A percentile compares a stretch with the other conserved stretches of the same genome.
Conservation (phyloP, 176 grass and related monocot species). For the Aegilops bicornis region DNA sequence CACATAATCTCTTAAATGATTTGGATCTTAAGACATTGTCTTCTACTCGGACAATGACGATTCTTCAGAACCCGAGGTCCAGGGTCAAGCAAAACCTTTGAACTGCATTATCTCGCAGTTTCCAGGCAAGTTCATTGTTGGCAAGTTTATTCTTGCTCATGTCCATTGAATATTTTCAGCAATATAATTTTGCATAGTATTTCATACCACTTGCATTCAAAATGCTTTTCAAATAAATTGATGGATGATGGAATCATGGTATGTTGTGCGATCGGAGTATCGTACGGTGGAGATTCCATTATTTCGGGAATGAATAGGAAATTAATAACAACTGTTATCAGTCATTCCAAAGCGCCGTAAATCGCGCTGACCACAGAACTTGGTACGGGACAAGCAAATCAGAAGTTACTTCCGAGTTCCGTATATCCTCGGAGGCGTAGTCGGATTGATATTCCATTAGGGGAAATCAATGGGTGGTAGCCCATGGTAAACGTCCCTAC, state of each 20-base stretch:
- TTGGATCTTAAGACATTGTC: not conserved
- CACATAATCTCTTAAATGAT: not conserved
- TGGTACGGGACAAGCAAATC: not conserved
- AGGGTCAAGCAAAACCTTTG: not conserved
- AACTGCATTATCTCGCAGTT: not conserved
- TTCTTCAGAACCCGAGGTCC: not conserved
- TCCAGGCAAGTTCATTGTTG: not conserved
- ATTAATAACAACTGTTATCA: not conserved
- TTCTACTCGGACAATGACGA: not conserved
- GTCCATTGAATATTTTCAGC: not conserved
- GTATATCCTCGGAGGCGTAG: not conserved
- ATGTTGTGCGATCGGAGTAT: not conserved
- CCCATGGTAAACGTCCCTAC: not conserved
- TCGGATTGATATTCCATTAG: not conserved
- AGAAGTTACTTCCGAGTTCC: not conserved
- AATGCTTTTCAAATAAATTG: not conserved
- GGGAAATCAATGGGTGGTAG: not conserved
- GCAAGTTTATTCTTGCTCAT: not conserved
- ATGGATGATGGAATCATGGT: not conserved
- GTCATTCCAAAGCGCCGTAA: not conserved
- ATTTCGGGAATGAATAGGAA: not conserved
- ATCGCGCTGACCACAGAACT: not conserved
- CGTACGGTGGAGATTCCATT: not conserved
- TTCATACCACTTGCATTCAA: not conserved
- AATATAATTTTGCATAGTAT: not conserved